Evolutionary conservation across 257 asterid species (phyloP).

Genomic region (Salvia rosmarinus): DNA sequence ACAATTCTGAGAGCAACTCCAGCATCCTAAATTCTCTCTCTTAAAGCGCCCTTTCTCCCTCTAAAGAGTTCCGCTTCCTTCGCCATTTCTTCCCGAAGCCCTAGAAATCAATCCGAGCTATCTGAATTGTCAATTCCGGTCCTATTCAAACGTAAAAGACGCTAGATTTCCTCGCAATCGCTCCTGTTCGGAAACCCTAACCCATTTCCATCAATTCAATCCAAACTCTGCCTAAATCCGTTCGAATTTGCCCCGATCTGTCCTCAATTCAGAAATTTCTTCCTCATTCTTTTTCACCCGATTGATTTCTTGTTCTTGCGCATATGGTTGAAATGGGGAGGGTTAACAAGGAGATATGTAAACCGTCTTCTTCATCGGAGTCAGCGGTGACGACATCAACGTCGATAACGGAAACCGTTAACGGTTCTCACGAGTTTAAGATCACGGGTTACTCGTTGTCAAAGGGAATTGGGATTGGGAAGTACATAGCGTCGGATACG

Average conservation of each 20-base stretch:
- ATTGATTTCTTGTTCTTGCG: not conserved
- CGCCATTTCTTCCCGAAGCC: constrained; percentile 39
- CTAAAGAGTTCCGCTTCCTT: constrained; percentile 7
- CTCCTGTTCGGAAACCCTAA: constrained; percentile 27
- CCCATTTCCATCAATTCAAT: constrained; percentile 3
- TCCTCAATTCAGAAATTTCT: constrained; percentile 10
- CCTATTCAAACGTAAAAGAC: not conserved
- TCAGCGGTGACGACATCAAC: constrained; percentile 72
- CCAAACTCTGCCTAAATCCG: constrained; percentile 3
- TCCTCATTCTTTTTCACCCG: not conserved
- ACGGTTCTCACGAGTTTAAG: constrained; percentile 83
- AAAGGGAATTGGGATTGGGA: constrained; percentile 92
- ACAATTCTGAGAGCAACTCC: not conserved
- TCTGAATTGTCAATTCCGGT: constrained; percentile 26
- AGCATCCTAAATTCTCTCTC: constrained; percentile 21
- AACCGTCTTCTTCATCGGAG: constrained; percentile 50
- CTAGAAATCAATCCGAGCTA: constrained; percentile 37
- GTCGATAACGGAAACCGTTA: constrained; percentile 80
- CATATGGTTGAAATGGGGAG: constrained; percentile 66
- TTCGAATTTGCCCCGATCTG: constrained; percentile 31
- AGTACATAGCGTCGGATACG: constrained; percentile 78
- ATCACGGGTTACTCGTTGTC: constrained; percentile 76
- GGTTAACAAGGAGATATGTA: constrained; percentile 48
- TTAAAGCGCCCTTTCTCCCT: constrained; percentile 24
- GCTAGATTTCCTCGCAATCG: constrained; percentile 35